Evolutionary conservation across 2,329 filamentous ascomycete species (phyloP).

Genomic region (Venturia carpophila): DNA sequence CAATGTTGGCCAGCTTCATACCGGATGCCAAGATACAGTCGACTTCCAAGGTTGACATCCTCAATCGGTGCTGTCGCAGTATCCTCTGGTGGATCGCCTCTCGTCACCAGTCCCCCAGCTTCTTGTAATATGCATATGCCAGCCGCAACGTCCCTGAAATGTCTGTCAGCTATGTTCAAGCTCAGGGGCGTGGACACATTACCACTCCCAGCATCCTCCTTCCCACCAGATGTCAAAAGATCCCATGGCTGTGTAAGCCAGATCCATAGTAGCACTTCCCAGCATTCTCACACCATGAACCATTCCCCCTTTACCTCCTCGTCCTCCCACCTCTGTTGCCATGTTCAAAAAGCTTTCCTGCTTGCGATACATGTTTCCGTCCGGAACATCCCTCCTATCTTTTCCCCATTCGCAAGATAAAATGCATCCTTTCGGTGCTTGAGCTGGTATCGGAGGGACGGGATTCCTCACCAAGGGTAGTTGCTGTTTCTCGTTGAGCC

Average conservation of each 20-base stretch:
- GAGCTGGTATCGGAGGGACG: slow-evolving; percentile 53
- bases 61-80: slow-evolving; percentile 48
- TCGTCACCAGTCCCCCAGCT: slow-evolving; percentile 66
- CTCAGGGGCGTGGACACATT: slow-evolving; percentile 21
- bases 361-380: slow-evolving; percentile 63
- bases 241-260: slow-evolving; percentile 69
- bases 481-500: slow-evolving; percentile 55
- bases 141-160: slow-evolving; percentile 59
- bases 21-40: slow-evolving; percentile 60
- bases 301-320: slow-evolving; percentile 65
- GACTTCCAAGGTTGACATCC: slow-evolving; percentile 55
- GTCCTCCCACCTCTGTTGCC: slow-evolving; percentile 56
- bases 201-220: slow-evolving; percentile 75
- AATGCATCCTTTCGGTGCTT: slow-evolving; percentile 61
- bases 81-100: slow-evolving; percentile 61
- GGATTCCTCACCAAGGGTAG: slow-evolving; percentile 58
- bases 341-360: slow-evolving; percentile 69
- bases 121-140: slow-evolving; percentile 66
- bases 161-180: background rate
- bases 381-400: slow-evolving; percentile 57
- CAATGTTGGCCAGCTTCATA: slow-evolving; percentile 35
- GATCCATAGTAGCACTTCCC: slow-evolving; percentile 59
- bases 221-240: slow-evolving; percentile 78
- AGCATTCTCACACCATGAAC: slow-evolving; percentile 68
- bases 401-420: slow-evolving; percentile 77